Percentiles rank a stretch among this genome's conserved stretches.
phyloP scores from a whole-genome alignment of 495 filamentous ascomycete genomes.

The Penicillium malachiteum region DNA sequence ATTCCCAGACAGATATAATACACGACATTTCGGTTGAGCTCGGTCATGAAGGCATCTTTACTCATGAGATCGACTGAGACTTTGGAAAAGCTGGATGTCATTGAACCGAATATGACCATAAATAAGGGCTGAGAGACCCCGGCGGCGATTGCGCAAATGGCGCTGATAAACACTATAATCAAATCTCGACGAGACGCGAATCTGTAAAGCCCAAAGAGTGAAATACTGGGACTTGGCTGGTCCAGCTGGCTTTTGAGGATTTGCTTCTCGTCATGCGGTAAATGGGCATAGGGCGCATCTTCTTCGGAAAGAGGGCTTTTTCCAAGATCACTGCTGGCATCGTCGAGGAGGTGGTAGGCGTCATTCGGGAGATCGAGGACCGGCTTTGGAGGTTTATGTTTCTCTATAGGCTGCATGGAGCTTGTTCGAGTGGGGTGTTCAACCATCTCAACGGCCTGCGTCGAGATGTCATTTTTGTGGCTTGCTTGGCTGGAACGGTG shows the following conservation, averaged over 20 bases:
- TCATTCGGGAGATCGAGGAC: background rate
- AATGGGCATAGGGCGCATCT: slow-evolving; percentile 35
- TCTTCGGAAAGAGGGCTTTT: slow-evolving; percentile 14
- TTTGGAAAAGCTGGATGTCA: slow-evolving; percentile 69
- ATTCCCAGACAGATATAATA: slow-evolving; percentile 93
- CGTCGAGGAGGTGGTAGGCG: background rate
- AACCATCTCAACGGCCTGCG: background rate
- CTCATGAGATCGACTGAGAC: slow-evolving; percentile 52
- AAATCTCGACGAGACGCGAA: slow-evolving; percentile 77
- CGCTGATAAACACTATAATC: slow-evolving; percentile 65
- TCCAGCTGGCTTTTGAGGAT: slow-evolving; percentile 72
- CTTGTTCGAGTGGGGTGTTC: background rate
- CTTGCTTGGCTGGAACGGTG: background rate
- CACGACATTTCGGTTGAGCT: slow-evolving; percentile 66
- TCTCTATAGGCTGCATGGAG: background rate
- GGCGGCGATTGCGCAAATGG: slow-evolving; percentile 68
- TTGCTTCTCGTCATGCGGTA: slow-evolving; percentile 55
- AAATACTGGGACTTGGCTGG: slow-evolving; percentile 62
- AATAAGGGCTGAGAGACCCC: slow-evolving; percentile 85
- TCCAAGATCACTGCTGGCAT: background rate
- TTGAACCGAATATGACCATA: slow-evolving; percentile 76
- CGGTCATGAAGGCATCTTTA: slow-evolving; percentile 54
- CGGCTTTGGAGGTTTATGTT: background rate
- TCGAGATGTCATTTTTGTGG: background rate
- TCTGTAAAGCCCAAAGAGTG: slow-evolving; percentile 67